These are phyloP conservation scores for Penicillium alfredii DNA, from an alignment of 495 filamentous ascomycete genomes.

Conservation along the genomic window DNA sequence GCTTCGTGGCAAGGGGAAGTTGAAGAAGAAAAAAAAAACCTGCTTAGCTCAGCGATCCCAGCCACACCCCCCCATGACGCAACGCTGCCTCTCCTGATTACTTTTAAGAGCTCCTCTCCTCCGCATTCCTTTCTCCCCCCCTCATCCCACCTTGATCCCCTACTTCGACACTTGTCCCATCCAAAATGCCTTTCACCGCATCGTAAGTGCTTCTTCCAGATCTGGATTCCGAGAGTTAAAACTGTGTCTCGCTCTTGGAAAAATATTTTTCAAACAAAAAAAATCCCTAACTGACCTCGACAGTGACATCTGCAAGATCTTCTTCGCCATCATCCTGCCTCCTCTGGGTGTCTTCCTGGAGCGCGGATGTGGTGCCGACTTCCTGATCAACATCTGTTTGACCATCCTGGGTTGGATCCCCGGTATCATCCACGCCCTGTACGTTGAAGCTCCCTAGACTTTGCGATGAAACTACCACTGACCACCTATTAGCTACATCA, in stretches of 20 bases:
- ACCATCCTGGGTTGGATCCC: conserved; percentile 79
- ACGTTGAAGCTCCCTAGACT: no score
- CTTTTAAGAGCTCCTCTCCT: conserved; percentile 17
- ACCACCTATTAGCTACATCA: conserved; percentile 43
- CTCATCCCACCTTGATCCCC: background rate
- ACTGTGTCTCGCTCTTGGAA: no score
- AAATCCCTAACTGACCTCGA: no score
- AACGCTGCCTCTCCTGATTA: no score
- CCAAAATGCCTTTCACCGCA: conserved; percentile 59
- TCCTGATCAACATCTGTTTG: conserved; percentile 82
- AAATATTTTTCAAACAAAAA: no score
- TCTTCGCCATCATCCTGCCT: conserved; percentile 79
- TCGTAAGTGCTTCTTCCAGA: conserved; percentile 42
- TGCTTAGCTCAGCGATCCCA: no score
- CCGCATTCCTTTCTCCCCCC: conserved; percentile 10
- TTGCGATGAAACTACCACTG: conserved; percentile 12
- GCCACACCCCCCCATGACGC: no score
- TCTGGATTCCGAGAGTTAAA: background rate
- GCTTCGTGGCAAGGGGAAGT: background rate
- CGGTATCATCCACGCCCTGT: conserved; percentile 70
- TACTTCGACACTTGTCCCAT: background rate
- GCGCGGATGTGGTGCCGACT: conserved; percentile 73
- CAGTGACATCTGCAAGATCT: conserved; percentile 90
- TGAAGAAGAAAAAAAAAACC: no score
- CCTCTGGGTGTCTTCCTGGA: conserved; percentile 90